Evolutionary conservation across 129 eudicot species (phyloP).

Genomic region (Helichrysum umbraculigerum): DNA sequence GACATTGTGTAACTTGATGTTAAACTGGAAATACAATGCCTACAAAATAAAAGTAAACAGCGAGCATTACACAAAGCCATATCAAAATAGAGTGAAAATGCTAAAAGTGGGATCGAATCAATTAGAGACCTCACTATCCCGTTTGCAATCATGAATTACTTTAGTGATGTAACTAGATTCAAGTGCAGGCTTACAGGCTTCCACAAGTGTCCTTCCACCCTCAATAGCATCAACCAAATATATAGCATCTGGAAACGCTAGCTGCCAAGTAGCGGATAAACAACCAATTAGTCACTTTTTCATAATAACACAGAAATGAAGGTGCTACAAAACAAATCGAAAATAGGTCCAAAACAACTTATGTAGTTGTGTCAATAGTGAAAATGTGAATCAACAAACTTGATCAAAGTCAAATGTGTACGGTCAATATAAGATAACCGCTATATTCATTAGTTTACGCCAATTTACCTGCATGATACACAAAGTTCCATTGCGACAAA

Average conservation of each 20-base stretch:
- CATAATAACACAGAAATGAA: background rate
- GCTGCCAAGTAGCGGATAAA: constrained; percentile 38
- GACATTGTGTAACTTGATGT: constrained; percentile 90
- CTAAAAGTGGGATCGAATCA: constrained; percentile 28
- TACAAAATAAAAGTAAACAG: constrained; percentile 33
- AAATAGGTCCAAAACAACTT: background rate
- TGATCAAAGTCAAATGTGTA: background rate
- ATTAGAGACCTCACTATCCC: constrained; percentile 91
- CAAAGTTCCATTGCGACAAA: constrained; percentile 82
- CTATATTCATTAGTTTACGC: background rate
- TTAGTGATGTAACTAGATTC: constrained; percentile 93
- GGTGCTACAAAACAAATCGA: background rate
- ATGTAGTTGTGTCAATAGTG: background rate
- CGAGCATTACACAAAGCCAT: constrained; percentile 6
- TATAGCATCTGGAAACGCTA: constrained; percentile 88
- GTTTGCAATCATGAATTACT: constrained; percentile 99
- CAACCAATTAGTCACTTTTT: background rate
- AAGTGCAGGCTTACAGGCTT: constrained; percentile 99
- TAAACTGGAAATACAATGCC: constrained; percentile 96
- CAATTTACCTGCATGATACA: constrained; percentile 90
- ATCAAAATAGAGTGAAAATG: constrained; percentile 8
- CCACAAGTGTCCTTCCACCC: constrained; percentile 74
- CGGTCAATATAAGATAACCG: background rate
- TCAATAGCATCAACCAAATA: constrained; percentile 82
- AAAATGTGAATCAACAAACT: background rate